Evolutionary conservation across 768 basidiomycete species (phyloP).

Genomic region (Thelephora ganbajun): DNA sequence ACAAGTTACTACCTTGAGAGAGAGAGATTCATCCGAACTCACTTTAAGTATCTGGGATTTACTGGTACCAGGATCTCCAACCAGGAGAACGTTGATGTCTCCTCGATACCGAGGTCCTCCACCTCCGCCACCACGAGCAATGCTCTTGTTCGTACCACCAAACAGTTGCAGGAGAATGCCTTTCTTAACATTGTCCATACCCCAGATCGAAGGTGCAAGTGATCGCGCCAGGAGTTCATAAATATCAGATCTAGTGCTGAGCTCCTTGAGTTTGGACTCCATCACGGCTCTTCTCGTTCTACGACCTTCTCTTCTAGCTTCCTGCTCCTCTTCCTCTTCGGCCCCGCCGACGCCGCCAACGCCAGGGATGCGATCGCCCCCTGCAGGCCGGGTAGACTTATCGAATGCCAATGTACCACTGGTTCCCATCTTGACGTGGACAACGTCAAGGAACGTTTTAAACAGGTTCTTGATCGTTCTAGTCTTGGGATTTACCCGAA

Average conservation of each 20-base stretch:
- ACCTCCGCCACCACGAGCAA: slow-evolving; percentile 83
- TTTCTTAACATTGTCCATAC: slow-evolving; percentile 99
- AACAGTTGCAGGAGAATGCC: slow-evolving; percentile 93
- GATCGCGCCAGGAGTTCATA: slow-evolving; percentile 78
- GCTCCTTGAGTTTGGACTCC: slow-evolving; percentile 61
- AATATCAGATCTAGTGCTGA: slow-evolving; percentile 65
- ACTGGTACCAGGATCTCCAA: slow-evolving; percentile 94
- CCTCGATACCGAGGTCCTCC: slow-evolving; percentile 95
- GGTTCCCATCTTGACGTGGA: slow-evolving; percentile 73
- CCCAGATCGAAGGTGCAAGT: slow-evolving; percentile 91
- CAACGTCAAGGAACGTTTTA: slow-evolving; percentile 94
- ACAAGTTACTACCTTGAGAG: slow-evolving; percentile 1
- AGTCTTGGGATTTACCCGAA: slow-evolving; percentile 88
- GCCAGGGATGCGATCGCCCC: slow-evolving; percentile 55
- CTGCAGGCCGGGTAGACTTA: slow-evolving; percentile 56
- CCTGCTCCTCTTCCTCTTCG: slow-evolving; percentile 44
- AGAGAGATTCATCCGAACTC: slow-evolving; percentile 9
- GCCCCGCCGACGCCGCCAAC: slow-evolving; percentile 56
- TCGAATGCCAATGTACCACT: slow-evolving; percentile 59
- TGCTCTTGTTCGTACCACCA: slow-evolving; percentile 95
- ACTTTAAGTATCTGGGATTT: slow-evolving; percentile 94
- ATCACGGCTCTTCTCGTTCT: slow-evolving; percentile 46
- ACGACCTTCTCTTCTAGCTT: slow-evolving; percentile 24
- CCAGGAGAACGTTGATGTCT: slow-evolving; percentile 93
- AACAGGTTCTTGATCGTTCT: slow-evolving; percentile 89